phyloP scores from a whole-genome alignment of 1,139 yeast species.

The Hansenula sp. region DNA sequence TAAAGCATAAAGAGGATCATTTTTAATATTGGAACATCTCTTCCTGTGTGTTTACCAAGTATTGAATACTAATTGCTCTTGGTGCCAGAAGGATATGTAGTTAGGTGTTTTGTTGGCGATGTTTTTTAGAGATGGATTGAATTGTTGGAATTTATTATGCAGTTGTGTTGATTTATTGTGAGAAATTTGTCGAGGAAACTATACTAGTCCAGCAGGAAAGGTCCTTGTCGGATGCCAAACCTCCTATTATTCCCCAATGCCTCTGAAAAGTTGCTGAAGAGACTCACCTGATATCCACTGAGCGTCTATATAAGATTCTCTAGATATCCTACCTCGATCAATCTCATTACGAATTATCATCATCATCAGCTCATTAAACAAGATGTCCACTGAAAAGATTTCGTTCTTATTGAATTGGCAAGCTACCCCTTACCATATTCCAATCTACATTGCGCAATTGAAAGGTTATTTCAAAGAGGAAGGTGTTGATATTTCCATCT shows the following conservation, averaged over 20 bases:
- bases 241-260: too few species aligned
- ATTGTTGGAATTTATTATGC: not conserved
- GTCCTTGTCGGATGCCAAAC: too few species aligned
- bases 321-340: not conserved
- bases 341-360: not conserved
- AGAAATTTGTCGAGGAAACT: not conserved
- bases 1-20: not conserved
- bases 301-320: too few species aligned
- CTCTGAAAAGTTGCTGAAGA: too few species aligned
- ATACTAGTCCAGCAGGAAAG: too few species aligned
- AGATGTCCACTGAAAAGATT: conserved; percentile 41
- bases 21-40: too few species aligned
- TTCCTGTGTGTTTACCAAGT: too few species aligned
- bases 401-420: conserved; percentile 55
- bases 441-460: conserved; percentile 46
- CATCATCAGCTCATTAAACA: too few species aligned
- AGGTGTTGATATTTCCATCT: conserved; percentile 47
- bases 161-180: not conserved
- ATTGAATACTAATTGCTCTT: too few species aligned
- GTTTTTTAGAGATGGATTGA: not conserved
- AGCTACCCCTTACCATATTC: conserved; percentile 55
- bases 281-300: too few species aligned
- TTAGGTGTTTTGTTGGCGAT: not conserved
- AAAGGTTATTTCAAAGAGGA: conserved; percentile 50
- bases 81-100: too few species aligned